A percentile compares a stretch with the other conserved stretches of the same genome.
Evolutionary conservation across 768 basidiomycete genomes (phyloP).

Genomic region (Lactarius deliciosus): DNA sequence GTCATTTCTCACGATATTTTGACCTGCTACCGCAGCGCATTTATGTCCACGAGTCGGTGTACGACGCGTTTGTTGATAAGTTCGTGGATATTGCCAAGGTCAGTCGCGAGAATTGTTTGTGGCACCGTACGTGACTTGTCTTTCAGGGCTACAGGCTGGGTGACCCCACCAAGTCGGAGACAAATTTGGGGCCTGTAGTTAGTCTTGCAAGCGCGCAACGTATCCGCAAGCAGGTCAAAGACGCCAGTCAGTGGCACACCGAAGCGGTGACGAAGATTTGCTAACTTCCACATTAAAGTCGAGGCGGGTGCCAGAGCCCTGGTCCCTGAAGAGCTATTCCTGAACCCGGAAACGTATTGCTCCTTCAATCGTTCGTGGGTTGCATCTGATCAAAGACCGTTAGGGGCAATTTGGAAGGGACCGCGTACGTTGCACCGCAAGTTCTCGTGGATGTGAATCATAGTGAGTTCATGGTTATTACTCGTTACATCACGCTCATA

Average conservation of each 20-base stretch:
- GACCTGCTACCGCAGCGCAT: constrained; percentile 57
- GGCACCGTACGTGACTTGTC: background rate
- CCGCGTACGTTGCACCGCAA: constrained; percentile 87
- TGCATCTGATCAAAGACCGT: background rate
- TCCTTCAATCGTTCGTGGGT: background rate
- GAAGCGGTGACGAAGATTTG: background rate
- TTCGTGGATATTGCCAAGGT: constrained; percentile 78
- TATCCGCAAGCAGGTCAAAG: constrained; percentile 83
- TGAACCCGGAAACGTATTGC: constrained; percentile 64
- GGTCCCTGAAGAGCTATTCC: constrained; percentile 65
- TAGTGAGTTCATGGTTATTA: constrained; percentile 47
- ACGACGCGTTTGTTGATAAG: constrained; percentile 72
- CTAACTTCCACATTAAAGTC: constrained; percentile 43
- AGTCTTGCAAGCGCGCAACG: constrained; percentile 80
- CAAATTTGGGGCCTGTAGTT: constrained; percentile 91
- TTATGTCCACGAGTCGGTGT: constrained; percentile 87
- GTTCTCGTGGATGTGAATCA: constrained; percentile 90
- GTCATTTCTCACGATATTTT: background rate
- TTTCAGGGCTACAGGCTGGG: constrained; percentile 77
- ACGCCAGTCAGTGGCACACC: constrained; percentile 60
- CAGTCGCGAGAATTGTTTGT: constrained; percentile 10
- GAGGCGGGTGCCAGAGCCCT: constrained; percentile 76
- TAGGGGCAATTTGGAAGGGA: constrained; percentile 42
- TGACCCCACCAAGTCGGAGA: constrained; percentile 72
- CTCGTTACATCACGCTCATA: constrained; percentile 18